Conservation (phyloP, 2,329 filamentous ascomycete species). For the Neonectria faginata region DNA sequence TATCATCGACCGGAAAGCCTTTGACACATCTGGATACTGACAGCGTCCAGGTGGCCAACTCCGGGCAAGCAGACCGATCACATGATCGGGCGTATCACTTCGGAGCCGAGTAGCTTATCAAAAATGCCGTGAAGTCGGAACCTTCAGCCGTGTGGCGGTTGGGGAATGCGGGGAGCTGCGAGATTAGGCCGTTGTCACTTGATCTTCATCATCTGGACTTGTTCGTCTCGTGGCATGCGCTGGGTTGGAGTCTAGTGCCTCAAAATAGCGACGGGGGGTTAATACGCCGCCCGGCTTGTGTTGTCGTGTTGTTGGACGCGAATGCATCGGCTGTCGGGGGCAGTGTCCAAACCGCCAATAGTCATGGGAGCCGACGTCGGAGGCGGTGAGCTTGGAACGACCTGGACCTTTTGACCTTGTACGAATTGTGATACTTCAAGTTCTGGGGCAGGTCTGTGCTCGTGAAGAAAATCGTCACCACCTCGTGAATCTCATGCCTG, state of each 20-base stretch:
- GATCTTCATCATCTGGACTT: neutral
- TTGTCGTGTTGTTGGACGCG: neutral
- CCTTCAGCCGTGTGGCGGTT: neutral
- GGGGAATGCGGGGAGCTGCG: neutral
- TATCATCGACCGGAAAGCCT: neutral
- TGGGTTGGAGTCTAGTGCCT: neutral
- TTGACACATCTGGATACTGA: conserved; percentile 2
- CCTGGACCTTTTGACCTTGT: neutral
- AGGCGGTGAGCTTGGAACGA: neutral
- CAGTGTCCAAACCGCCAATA: no score
- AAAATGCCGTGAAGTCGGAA: neutral
- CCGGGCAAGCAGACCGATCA: conserved; percentile 13
- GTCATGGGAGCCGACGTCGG: neutral
- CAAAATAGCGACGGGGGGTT: neutral
- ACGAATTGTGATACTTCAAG: neutral
- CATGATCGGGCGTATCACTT: conserved; percentile 14
- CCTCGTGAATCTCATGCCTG: neutral
- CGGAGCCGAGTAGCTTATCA: neutral
- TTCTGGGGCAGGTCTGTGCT: neutral
- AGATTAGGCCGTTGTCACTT: neutral
- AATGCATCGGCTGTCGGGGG: neutral
- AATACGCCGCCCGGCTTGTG: neutral
- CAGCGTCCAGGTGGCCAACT: neutral
- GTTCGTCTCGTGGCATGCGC: neutral
- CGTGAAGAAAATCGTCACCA: neutral